These are phyloP conservation scores for Platanus orientalis DNA, from an alignment of 164 flowering plant genomes.

Conservation along the genomic window DNA sequence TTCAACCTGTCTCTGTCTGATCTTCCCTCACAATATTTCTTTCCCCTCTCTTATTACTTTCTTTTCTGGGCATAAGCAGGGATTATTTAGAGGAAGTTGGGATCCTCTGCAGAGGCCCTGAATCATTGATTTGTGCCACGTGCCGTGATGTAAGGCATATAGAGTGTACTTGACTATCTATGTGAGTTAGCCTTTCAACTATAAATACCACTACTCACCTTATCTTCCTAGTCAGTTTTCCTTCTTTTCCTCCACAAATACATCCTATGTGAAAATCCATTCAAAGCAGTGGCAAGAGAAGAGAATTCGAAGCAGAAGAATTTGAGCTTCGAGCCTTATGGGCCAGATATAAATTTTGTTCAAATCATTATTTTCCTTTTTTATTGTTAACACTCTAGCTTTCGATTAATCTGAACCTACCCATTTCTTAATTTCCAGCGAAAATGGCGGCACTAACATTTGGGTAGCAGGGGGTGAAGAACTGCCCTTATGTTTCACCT, in stretches of 20 bases:
- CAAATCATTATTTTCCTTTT: neutral
- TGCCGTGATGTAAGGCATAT: no score
- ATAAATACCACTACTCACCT: no score
- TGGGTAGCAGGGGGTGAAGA: slow-evolving; percentile 5
- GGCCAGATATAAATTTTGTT: neutral
- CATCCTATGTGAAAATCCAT: neutral
- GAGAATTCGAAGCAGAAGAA: neutral
- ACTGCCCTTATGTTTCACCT: slow-evolving; percentile 9
- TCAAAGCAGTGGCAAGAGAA: neutral
- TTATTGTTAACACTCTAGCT: neutral
- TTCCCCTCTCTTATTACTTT: no score
- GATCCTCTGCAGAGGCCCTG: no score
- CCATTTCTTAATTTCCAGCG: neutral
- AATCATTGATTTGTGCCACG: no score
- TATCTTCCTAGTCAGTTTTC: no score
- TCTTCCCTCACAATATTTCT: no score
- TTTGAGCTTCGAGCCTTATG: neutral
- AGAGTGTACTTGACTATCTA: no score
- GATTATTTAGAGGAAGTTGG: no score
- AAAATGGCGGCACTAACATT: slow-evolving; percentile 27
- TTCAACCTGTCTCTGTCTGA: no score
- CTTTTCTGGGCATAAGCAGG: no score
- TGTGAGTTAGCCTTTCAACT: no score
- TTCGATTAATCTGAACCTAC: neutral
- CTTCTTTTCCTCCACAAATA: neutral